Evolutionary conservation across 1,284 basidiomycete species (phyloP).

Genomic region (Mycosarcoma maydis): DNA sequence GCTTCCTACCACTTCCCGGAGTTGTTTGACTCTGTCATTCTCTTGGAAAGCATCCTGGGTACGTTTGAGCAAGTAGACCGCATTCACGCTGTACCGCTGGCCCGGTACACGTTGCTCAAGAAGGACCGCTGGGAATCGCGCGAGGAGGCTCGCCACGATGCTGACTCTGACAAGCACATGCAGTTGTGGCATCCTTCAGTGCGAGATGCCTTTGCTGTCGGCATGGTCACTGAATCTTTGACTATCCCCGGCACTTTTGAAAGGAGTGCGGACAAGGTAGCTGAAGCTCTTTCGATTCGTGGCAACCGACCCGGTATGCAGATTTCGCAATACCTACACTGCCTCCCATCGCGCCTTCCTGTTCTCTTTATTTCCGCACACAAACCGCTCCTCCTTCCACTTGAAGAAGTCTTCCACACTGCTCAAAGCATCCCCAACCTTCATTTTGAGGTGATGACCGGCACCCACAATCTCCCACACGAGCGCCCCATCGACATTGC

Average conservation of each 20-base stretch:
- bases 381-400: constrained; percentile 35
- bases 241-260: constrained; percentile 31
- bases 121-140: constrained; percentile 35
- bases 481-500: constrained; percentile 43
- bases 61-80: constrained; percentile 27
- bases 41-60: constrained; percentile 34
- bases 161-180: constrained; percentile 39
- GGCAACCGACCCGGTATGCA: constrained; percentile 46
- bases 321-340: constrained; percentile 34
- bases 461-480: constrained; percentile 43
- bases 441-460: constrained; percentile 45
- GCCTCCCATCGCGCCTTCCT: constrained; percentile 30
- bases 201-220: constrained; percentile 38
- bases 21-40: constrained; percentile 37
- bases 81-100: constrained; percentile 37
- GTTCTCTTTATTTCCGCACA: constrained; percentile 41
- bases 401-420: constrained; percentile 40
- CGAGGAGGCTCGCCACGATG: constrained; percentile 30
- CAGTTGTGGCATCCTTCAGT: constrained; percentile 36
- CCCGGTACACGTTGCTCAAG: constrained; percentile 43
- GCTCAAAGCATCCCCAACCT: constrained; percentile 40
- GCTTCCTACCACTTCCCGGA: constrained; percentile 38
- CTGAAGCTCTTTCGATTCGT: constrained; percentile 34
- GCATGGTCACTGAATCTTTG: constrained; percentile 35
- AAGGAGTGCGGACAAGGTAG: constrained; percentile 39